A percentile compares a stretch with the other conserved stretches of the same genome.
Conservation (phyloP, 2,329 filamentous ascomycete genomes). For the Lasiodiplodia sp. region DNA sequence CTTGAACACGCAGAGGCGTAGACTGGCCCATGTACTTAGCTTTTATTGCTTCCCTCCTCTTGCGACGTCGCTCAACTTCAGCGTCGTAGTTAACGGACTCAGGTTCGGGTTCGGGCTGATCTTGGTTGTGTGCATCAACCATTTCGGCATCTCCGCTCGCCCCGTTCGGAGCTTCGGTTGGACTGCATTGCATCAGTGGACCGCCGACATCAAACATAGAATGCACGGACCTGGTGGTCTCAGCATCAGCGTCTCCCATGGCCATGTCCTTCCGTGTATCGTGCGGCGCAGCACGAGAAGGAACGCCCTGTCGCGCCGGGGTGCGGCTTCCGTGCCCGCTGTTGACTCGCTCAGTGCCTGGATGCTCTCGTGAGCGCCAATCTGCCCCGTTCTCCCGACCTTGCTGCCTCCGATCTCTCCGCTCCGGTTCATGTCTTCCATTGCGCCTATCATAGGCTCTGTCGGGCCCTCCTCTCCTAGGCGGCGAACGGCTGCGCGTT, state of each 20-base stretch:
- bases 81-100: constrained; percentile 71
- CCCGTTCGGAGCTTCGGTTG: constrained; percentile 6
- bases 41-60: constrained; percentile 82
- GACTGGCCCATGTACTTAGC: constrained; percentile 78
- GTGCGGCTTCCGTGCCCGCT: constrained; percentile 5
- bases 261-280: constrained; percentile 7
- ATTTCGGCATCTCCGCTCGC: neutral
- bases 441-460: constrained; percentile 20
- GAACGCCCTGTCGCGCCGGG: neutral
- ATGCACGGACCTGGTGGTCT: neutral
- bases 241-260: constrained; percentile 1
- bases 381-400: constrained; percentile 26
- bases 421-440: constrained; percentile 15
- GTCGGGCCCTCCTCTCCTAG: constrained; percentile 48
- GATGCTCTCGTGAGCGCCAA: constrained; percentile 28
- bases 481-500: constrained; percentile 31
- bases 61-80: constrained; percentile 83
- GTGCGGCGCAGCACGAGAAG: neutral
- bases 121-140: constrained; percentile 53
- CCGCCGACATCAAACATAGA: neutral
- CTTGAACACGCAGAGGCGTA: constrained; percentile 77
- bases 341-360: constrained; percentile 19
- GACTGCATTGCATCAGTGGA: constrained; percentile 1
- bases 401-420: constrained; percentile 22
- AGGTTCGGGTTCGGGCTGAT: constrained; percentile 55